Percentiles rank a stretch among this genome's conserved stretches.
These are phyloP conservation scores for Xylariaceae sp. DNA, from an alignment of 2,329 filamentous ascomycete genomes.

Conservation along the genomic window DNA sequence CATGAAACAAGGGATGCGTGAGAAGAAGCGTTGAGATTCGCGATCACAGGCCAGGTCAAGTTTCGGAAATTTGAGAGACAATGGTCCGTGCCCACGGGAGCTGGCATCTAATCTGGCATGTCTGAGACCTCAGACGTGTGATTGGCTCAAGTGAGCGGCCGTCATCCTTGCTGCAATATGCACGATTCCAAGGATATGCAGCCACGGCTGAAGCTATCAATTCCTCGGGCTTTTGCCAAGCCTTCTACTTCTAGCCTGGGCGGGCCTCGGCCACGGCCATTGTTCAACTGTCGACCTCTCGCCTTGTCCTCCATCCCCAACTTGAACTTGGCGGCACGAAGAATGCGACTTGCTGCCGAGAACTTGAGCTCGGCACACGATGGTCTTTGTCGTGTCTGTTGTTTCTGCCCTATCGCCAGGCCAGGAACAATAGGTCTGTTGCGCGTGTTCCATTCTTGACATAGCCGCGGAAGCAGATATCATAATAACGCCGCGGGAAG, in stretches of 20 bases:
- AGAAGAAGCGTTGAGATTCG: neutral
- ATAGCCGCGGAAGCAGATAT: no score
- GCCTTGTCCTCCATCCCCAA: slow-evolving; percentile 2
- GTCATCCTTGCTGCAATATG: slow-evolving; percentile 9
- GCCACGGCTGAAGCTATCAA: slow-evolving; percentile 9
- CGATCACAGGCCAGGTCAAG: neutral
- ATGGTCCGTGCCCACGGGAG: slow-evolving; percentile 10
- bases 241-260: slow-evolving; percentile 4
- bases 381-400: neutral
- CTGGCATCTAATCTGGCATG: slow-evolving; percentile 6
- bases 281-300: no score
- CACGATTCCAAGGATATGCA: slow-evolving; percentile 2
- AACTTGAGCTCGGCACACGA: neutral
- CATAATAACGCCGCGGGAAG: no score
- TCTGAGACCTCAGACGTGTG: neutral
- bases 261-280: neutral
- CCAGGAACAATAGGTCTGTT: no score
- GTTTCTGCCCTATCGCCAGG: neutral
- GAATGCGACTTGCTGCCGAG: neutral
- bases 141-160: neutral
- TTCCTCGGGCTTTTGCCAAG: slow-evolving; percentile 15
- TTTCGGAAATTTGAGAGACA: neutral
- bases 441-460: no score
- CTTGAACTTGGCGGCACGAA: slow-evolving; percentile 10
- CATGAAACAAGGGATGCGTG: no score